Evolutionary conservation across 345 rosid genomes (phyloP).

Genomic region (Citrus mangshanensis): DNA sequence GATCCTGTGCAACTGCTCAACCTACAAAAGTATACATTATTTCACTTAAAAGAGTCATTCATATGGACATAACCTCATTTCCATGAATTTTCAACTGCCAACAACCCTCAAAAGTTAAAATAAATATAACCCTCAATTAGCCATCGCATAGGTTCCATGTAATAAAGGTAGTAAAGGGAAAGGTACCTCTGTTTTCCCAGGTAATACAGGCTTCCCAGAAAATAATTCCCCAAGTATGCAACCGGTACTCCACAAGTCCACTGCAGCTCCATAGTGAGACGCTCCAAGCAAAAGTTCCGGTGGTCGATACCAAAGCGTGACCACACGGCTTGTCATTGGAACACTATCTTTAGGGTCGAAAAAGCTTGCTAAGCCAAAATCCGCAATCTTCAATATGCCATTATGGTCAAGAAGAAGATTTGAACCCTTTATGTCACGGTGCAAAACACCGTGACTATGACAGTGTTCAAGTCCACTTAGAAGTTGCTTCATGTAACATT

Average conservation of each 20-base stretch:
- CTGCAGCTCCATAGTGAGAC: slow-evolving; percentile 71
- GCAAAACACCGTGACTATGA: slow-evolving; percentile 76
- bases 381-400: slow-evolving; percentile 91
- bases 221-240: slow-evolving; percentile 94
- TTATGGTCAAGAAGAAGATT: slow-evolving; percentile 80
- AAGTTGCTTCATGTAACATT: slow-evolving; percentile 96
- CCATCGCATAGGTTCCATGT: neutral
- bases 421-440: slow-evolving; percentile 97
- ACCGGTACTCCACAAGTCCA: slow-evolving; percentile 96
- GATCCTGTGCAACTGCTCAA: slow-evolving; percentile 92
- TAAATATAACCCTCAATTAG: neutral
- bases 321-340: slow-evolving; percentile 90
- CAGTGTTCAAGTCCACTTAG: slow-evolving; percentile 93
- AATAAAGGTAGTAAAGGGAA: neutral
- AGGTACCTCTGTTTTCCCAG: slow-evolving; percentile 92
- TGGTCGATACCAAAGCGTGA: slow-evolving; percentile 98
- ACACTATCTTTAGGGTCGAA: slow-evolving; percentile 52
- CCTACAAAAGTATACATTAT: slow-evolving; percentile 36
- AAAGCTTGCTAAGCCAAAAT: slow-evolving; percentile 87
- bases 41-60: neutral
- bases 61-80: neutral
- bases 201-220: slow-evolving; percentile 77
- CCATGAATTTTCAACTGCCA: neutral
- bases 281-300: slow-evolving; percentile 98
- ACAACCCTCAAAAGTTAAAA: neutral